Percentiles rank a stretch among this genome's conserved stretches.
Evolutionary conservation across 305 asterid species (phyloP).

Genomic region (Fraxinus platypoda): DNA sequence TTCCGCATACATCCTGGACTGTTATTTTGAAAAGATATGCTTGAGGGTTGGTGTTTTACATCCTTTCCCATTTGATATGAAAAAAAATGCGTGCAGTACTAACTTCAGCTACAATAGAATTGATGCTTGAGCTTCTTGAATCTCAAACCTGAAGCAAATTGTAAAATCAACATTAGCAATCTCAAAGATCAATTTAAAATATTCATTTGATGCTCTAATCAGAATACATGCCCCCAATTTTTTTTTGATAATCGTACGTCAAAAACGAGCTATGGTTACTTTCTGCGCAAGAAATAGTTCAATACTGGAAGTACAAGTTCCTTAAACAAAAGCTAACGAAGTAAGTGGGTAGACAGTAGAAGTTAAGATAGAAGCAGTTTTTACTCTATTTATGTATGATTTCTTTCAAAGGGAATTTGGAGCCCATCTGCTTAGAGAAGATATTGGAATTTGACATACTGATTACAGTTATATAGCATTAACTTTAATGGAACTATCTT

Average conservation of each 20-base stretch:
- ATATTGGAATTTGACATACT: neutral
- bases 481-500: neutral
- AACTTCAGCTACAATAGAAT: conserved; percentile 2
- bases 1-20: conserved; percentile 61
- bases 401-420: neutral
- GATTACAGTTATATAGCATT: neutral
- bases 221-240: neutral
- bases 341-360: neutral
- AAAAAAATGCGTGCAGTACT: neutral
- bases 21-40: conserved; percentile 33
- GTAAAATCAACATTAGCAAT: neutral
- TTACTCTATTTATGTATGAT: neutral
- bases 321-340: neutral
- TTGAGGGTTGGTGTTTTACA: conserved; percentile 30
- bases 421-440: neutral
- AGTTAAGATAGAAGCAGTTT: neutral
- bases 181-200: neutral
- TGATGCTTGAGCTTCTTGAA: conserved; percentile 1
- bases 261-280: neutral
- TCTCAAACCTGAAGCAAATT: conserved; percentile 22
- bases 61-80: conserved; percentile 40
- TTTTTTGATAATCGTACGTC: neutral
- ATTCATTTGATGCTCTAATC: too few relatives aligned
- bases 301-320: neutral
- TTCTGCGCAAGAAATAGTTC: neutral